Conservation (phyloP, 116 monocot species). For the Papilionanthe hybrid region DNA sequence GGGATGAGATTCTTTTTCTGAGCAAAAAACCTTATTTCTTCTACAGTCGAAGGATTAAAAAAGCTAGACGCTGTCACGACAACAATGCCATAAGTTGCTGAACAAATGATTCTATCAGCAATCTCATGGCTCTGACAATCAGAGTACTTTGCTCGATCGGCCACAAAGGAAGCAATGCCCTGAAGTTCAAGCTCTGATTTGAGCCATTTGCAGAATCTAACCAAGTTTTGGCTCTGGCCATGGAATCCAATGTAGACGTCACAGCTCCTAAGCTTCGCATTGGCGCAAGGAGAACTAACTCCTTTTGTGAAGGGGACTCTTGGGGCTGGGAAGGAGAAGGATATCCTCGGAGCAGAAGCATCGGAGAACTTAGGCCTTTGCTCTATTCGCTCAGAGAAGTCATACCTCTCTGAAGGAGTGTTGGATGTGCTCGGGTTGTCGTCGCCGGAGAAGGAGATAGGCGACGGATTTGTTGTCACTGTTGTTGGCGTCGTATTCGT, state of each 20-base stretch:
- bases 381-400: constrained; percentile 42
- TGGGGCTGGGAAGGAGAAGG: constrained; percentile 86
- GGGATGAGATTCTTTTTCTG: constrained; percentile 92
- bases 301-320: constrained; percentile 63
- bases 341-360: constrained; percentile 42
- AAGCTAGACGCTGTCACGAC: constrained; percentile 57
- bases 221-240: constrained; percentile 56
- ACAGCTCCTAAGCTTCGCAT: constrained; percentile 77
- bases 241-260: constrained; percentile 92
- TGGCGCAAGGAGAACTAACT: constrained; percentile 52
- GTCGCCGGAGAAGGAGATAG: constrained; percentile 57
- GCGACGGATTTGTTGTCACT: constrained; percentile 29
- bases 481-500: constrained; percentile 4
- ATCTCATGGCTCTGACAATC: constrained; percentile 85
- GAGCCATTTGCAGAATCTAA: constrained; percentile 86
- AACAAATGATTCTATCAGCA: constrained; percentile 86
- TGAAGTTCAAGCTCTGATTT: constrained; percentile 85
- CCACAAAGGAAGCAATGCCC: constrained; percentile 79
- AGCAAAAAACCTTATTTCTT: constrained; percentile 85
- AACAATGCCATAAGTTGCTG: constrained; percentile 57
- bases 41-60: constrained; percentile 55
- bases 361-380: constrained; percentile 57
- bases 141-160: constrained; percentile 77
- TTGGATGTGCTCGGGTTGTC: constrained; percentile 75
- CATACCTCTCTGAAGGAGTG: constrained; percentile 65